Conservation (phyloP, 345 rosid species). For the Clausena lansium region DNA sequence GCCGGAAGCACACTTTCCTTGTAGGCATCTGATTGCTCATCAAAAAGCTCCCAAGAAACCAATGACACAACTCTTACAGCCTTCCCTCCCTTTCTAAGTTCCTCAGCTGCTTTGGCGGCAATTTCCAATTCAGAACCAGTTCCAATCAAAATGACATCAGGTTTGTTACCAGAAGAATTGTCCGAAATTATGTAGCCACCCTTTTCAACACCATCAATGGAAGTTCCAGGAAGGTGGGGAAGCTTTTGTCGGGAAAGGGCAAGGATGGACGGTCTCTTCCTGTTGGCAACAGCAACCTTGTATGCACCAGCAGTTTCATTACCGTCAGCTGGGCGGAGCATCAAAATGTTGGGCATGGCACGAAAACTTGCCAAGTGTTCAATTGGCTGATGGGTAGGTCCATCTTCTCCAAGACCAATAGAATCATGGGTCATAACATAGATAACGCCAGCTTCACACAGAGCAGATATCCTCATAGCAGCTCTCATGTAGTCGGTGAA, state of each 20-base stretch:
- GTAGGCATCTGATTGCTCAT: constrained; percentile 72
- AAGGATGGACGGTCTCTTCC: constrained; percentile 82
- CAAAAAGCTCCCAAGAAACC: constrained; percentile 89
- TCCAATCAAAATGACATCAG: constrained; percentile 88
- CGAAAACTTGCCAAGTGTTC: constrained; percentile 99
- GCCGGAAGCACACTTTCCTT: constrained; percentile 88
- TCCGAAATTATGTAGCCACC: constrained; percentile 91
- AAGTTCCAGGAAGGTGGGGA: constrained; percentile 81
- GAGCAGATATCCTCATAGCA: constrained; percentile 91
- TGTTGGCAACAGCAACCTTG: constrained; percentile 71
- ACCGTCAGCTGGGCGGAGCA: constrained; percentile 99
- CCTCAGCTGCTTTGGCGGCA: constrained; percentile 76
- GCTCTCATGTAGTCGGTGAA: constrained; percentile 99
- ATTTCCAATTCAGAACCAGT: constrained; percentile 97
- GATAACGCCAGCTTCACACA: constrained; percentile 84
- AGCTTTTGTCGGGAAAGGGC: constrained; percentile 97
- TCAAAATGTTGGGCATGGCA: constrained; percentile 93
- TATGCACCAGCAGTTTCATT: constrained; percentile 97
- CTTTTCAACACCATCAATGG: constrained; percentile 83
- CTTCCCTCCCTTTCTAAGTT: constrained; percentile 89
- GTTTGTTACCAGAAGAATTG: constrained; percentile 85
- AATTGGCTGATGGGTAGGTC: constrained; percentile 98
- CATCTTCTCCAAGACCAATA: constrained; percentile 99
- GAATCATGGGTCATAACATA: constrained; percentile 99
- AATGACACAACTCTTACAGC: constrained; percentile 87